Conservation (phyloP, 768 basidiomycete species). For the Agaricus bisporus region DNA sequence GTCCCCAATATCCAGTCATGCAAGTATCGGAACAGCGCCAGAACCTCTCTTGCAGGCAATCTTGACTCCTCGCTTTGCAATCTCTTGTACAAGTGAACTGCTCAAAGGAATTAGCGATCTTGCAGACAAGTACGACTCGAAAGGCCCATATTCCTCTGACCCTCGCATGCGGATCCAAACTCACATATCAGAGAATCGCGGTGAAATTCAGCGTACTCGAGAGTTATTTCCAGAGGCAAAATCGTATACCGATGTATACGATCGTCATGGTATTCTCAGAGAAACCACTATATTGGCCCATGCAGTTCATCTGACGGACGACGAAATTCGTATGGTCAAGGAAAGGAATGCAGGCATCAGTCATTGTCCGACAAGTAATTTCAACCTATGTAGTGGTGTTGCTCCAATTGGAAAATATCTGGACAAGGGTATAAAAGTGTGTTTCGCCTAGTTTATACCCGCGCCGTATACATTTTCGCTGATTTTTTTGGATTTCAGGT, state of each 20-base stretch:
- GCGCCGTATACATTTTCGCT: background rate
- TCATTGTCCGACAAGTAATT: conserved; percentile 94
- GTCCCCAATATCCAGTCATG: conserved; percentile 23
- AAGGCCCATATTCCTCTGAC: conserved; percentile 27
- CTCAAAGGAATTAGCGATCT: conserved; percentile 57
- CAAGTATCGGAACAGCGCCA: conserved; percentile 18
- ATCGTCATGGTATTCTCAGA: conserved; percentile 67
- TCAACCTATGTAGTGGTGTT: conserved; percentile 83
- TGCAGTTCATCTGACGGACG: conserved; percentile 69
- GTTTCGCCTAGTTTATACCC: conserved; percentile 6
- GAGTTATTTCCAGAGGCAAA: conserved; percentile 56
- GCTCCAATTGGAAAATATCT: conserved; percentile 75
- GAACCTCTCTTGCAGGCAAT: conserved; percentile 79
- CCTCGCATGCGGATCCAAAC: conserved; percentile 78
- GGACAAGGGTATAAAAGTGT: conserved; percentile 82
- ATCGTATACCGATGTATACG: conserved; percentile 81
- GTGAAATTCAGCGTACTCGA: conserved; percentile 64
- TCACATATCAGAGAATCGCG: conserved; percentile 81
- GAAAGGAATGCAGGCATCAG: conserved; percentile 66
- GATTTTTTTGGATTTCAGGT: conserved; percentile 42
- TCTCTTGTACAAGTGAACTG: conserved; percentile 75
- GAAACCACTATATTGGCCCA: conserved; percentile 85
- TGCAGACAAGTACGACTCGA: conserved; percentile 24
- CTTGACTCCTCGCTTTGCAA: conserved; percentile 94
- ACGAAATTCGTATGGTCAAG: conserved; percentile 70